phyloP scores from a whole-genome alignment of 108 stramenopile species.

The Discostella pseudostelligera region DNA sequence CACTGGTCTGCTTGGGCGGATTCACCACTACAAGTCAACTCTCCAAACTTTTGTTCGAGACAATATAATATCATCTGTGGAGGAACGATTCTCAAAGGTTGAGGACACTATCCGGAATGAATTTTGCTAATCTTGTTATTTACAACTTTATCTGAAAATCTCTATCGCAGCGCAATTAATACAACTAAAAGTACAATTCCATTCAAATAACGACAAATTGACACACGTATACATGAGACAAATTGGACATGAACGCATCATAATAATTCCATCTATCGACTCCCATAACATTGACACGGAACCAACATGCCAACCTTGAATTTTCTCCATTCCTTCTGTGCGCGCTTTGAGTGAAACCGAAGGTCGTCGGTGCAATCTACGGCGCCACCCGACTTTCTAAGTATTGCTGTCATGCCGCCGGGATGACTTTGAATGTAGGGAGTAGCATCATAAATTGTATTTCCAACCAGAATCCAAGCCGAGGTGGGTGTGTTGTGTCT shows the following conservation, averaged over 20 bases:
- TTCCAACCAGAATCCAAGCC: constrained; percentile 80
- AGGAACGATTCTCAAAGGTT: constrained; percentile 35
- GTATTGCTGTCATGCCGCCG: constrained; percentile 64
- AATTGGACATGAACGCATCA: not conserved
- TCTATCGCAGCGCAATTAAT: too few relatives aligned
- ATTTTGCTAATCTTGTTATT: constrained; percentile 17
- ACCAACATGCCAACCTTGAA: constrained; percentile 52
- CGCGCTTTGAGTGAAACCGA: constrained; percentile 62
- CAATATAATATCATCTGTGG: constrained; percentile 7
- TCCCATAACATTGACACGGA: constrained; percentile 23
- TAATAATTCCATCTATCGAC: not conserved
- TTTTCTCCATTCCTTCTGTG: constrained; percentile 55
- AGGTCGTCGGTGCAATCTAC: constrained; percentile 72
- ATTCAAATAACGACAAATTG: not conserved
- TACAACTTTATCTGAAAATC: too few relatives aligned
- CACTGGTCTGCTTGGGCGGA: constrained; percentile 35
- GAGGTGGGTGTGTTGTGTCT: constrained; percentile 64
- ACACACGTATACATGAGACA: not conserved
- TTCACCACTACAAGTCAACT: constrained; percentile 45
- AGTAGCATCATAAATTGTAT: constrained; percentile 78
- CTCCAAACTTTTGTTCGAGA: constrained; percentile 37
- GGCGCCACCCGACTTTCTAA: constrained; percentile 63
- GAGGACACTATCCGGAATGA: constrained; percentile 38
- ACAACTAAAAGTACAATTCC: not conserved
- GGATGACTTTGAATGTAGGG: constrained; percentile 69